Evolutionary conservation across 192 early-diverging fungal species (phyloP).

Genomic region (Chytriomyces sp.): DNA sequence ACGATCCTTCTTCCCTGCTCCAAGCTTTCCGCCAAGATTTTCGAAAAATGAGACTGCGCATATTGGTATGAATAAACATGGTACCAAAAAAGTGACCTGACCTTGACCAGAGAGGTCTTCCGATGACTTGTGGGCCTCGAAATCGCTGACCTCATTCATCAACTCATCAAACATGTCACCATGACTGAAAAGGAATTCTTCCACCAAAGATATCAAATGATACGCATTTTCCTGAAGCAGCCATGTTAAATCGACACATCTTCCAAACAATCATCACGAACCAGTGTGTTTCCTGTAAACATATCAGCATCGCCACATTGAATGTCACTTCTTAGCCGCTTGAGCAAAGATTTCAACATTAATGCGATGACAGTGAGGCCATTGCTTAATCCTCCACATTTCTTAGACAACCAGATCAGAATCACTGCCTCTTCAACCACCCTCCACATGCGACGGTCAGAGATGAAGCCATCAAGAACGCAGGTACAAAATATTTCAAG

Average conservation of each 20-base stretch:
- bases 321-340: constrained; percentile 30
- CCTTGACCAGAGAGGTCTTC: no score
- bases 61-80: neutral
- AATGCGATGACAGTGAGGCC: constrained; percentile 22
- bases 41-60: constrained; percentile 1
- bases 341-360: constrained; percentile 28
- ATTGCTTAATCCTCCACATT: neutral
- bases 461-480: constrained; percentile 42
- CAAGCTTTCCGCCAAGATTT: neutral
- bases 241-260: neutral
- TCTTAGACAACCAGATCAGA: constrained; percentile 26
- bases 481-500: constrained; percentile 28
- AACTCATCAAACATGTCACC: constrained; percentile 43
- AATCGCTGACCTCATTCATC: constrained; percentile 25
- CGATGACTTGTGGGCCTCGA: neutral
- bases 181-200: constrained; percentile 51
- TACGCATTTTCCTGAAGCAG: constrained; percentile 41
- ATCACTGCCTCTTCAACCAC: constrained; percentile 40
- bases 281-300: constrained; percentile 34
- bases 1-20: constrained; percentile 9
- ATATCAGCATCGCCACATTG: constrained; percentile 21
- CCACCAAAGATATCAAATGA: constrained; percentile 37
- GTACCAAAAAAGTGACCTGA: no score
- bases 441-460: constrained; percentile 42
- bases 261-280: no score